A percentile compares a stretch with the other conserved stretches of the same genome.
phyloP scores from a whole-genome alignment of 331 rosid species.

The Malus hybrid region DNA sequence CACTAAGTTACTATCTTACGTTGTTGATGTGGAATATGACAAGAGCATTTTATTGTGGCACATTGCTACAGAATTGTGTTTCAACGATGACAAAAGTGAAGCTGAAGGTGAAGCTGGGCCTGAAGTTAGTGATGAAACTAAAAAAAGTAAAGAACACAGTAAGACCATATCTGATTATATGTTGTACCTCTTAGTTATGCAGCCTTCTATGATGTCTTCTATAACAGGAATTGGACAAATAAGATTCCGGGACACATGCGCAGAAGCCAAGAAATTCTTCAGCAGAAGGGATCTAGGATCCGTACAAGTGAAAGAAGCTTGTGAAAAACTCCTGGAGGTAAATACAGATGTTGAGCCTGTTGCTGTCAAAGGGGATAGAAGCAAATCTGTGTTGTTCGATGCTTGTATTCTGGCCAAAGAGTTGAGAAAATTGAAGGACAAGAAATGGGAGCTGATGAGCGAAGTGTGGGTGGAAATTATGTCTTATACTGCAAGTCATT shows the following conservation, averaged over 20 bases:
- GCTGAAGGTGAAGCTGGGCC: too few species aligned
- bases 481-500: constrained; percentile 40
- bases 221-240: constrained; percentile 41
- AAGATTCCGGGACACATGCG: constrained; percentile 44
- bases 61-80: constrained; percentile 51
- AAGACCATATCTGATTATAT: constrained; percentile 38
- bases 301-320: not conserved
- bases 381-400: constrained; percentile 51
- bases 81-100: not conserved
- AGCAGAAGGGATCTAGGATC: constrained; percentile 8
- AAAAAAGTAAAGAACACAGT: not conserved
- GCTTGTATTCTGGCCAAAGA: constrained; percentile 30
- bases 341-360: constrained; percentile 17
- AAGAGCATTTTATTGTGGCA: constrained; percentile 45
- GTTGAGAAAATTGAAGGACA: not conserved
- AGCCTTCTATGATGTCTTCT: constrained; percentile 44
- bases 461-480: constrained; percentile 42
- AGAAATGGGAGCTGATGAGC: constrained; percentile 29
- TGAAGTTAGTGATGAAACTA: not conserved
- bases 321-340: not conserved
- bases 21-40: constrained; percentile 20
- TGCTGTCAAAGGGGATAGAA: constrained; percentile 44
- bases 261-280: constrained; percentile 37
- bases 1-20: not conserved
- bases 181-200: constrained; percentile 46